Evolutionary conservation across 164 flowering plant genomes (phyloP), one percentile per base, ranked within the genome.

Genomic region (Stephania cephalantha): DNA sequence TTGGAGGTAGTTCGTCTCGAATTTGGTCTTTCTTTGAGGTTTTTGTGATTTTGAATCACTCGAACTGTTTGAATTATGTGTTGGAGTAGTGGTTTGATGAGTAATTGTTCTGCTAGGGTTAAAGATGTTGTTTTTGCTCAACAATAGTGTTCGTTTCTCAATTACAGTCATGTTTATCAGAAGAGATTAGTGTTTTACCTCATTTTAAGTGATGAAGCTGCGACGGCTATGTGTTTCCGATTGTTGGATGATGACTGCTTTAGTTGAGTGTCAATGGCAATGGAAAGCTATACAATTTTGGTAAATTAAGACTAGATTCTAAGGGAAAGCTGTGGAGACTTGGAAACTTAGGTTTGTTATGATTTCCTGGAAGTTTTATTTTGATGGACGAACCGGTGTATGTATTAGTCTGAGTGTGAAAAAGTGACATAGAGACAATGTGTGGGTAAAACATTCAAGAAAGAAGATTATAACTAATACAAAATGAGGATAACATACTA

Each of bases 1-100:
- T 79, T 94, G 73, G 98, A 94, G 98, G 98, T 92, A 83, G 48
- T 71, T 70, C 5, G 63, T 20, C 20, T 58, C 8, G 20, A 17
- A n/a, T 17, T 58, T 58, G n/a, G 65, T 15, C 1, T 61, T 42
- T 67, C 68, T 58, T 18, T 7, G 0, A 12, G 65, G 42, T 35
- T 35, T 35, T 7, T 58, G 48, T 17, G n/a, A 61, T 15, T 35
- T 35, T 7, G 65, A 42, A 71, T 71, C 29, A 30, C 15, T 44
- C 29, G n/a, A 15, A 42, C 7, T 52, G 44, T 71, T 3, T 8
- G n/a, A 58, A 35, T 72, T 30, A n/a, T 58, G 6, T 15, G 20
- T 15, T 18, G n/a, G 64, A 58, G 18, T 58, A 15, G 64, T 15
- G 64, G 15, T 58, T 58, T 15, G 18, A 6, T 58, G 17, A 18